Conservation (phyloP, 306 rosid species). For the Psophocarpus tetragonolobus region DNA sequence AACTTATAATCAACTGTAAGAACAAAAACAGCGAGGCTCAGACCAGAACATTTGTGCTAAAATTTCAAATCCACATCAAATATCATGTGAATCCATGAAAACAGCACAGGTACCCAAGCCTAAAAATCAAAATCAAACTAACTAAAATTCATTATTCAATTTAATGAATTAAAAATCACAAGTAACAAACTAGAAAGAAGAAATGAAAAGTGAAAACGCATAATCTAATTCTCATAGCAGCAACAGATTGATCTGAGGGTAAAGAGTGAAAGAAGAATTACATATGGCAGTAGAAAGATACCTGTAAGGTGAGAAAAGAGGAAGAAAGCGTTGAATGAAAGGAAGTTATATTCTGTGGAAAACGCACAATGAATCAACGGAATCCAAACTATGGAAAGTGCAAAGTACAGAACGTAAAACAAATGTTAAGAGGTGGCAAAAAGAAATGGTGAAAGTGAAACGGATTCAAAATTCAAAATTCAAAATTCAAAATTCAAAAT, state of each 20-base stretch:
- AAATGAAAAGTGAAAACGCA: background rate
- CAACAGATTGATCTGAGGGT: slow-evolving; percentile 9
- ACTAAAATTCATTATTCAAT: background rate
- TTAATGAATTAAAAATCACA: background rate
- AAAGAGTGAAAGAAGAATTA: background rate
- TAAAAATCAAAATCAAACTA: too few relatives aligned
- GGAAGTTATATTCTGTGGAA: background rate
- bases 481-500: too few relatives aligned
- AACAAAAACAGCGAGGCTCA: slow-evolving; percentile 32
- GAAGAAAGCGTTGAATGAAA: slow-evolving; percentile 42
- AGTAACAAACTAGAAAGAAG: background rate
- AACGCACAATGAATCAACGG: slow-evolving; percentile 7
- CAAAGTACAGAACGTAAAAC: background rate
- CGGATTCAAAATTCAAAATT: background rate
- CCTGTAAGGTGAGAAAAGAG: slow-evolving; percentile 31
- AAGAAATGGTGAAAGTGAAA: background rate
- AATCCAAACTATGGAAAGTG: background rate
- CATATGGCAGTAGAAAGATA: slow-evolving; percentile 17
- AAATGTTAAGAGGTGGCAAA: background rate
- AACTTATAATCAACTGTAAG: slow-evolving; percentile 20
- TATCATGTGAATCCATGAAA: slow-evolving; percentile 4
- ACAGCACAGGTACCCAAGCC: too few relatives aligned
- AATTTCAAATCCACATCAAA: slow-evolving; percentile 24
- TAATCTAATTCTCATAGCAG: slow-evolving; percentile 7
- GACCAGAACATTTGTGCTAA: slow-evolving; percentile 5